phyloP scores from a whole-genome alignment of 2,329 filamentous ascomycete species.

The Bipolaris victoriae region DNA sequence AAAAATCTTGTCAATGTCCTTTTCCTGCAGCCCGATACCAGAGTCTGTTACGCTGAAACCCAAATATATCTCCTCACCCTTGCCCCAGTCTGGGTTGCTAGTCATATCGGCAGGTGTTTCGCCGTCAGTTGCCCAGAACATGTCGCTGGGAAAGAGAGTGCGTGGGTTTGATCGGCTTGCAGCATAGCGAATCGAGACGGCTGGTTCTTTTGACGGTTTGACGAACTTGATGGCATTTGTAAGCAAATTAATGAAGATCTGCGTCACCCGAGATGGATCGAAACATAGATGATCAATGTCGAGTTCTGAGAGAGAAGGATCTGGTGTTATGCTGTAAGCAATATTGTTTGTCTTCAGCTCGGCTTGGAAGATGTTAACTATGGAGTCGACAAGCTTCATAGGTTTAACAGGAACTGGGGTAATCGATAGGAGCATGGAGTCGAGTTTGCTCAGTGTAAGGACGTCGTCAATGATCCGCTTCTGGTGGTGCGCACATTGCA shows the following conservation, averaged over 20 bases:
- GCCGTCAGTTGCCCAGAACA: slow-evolving; percentile 41
- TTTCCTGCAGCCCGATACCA: slow-evolving; percentile 49
- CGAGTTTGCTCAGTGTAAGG: slow-evolving; percentile 54
- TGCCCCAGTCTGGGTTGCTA: slow-evolving; percentile 43
- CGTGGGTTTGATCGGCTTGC: slow-evolving; percentile 36
- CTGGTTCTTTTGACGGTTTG: slow-evolving; percentile 41
- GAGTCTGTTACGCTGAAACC: slow-evolving; percentile 49
- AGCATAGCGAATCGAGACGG: slow-evolving; percentile 49
- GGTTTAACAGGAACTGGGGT: slow-evolving; percentile 50
- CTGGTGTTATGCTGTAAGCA: slow-evolving; percentile 38
- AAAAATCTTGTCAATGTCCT: slow-evolving; percentile 50
- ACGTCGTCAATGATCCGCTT: slow-evolving; percentile 58
- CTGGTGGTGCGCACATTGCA: slow-evolving; percentile 55
- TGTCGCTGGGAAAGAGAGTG: slow-evolving; percentile 32
- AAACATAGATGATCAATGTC: slow-evolving; percentile 49
- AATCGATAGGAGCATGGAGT: slow-evolving; percentile 53
- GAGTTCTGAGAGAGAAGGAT: slow-evolving; percentile 46
- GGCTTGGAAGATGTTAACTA: slow-evolving; percentile 48
- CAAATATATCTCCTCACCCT: slow-evolving; percentile 49
- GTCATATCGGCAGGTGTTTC: slow-evolving; percentile 34
- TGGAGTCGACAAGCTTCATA: slow-evolving; percentile 44
- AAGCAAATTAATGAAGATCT: slow-evolving; percentile 81
- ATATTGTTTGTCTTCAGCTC: slow-evolving; percentile 46
- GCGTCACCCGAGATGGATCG: slow-evolving; percentile 56
- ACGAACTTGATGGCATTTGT: slow-evolving; percentile 59